Conservation (phyloP, 352 stramenopile species). For the Plasmopara muralis region DNA sequence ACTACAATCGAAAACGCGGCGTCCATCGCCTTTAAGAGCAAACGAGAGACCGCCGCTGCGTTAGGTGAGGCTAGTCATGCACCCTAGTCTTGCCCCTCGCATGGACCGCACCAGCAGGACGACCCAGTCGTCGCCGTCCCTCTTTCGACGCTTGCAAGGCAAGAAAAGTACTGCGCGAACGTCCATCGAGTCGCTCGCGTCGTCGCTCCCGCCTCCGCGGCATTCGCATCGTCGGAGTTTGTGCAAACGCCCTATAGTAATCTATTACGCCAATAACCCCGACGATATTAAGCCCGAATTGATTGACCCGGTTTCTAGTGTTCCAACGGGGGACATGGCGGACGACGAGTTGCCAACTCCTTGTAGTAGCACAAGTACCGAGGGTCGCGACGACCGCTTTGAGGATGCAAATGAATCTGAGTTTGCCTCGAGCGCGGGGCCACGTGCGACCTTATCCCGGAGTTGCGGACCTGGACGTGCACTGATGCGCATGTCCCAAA, state of each 20-base stretch:
- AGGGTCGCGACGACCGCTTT: constrained; percentile 11
- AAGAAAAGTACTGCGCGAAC: neutral
- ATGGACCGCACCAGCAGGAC: too few relatives aligned
- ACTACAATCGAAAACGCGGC: too few relatives aligned
- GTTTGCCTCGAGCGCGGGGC: constrained; percentile 26
- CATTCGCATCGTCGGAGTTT: constrained; percentile 16
- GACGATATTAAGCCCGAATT: too few relatives aligned
- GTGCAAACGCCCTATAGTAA: constrained; percentile 26
- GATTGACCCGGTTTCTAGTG: too few relatives aligned
- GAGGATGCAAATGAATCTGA: constrained; percentile 16
- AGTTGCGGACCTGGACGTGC: constrained; percentile 10
- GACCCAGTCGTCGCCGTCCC: neutral
- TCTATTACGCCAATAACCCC: constrained; percentile 26
- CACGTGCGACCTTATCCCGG: constrained; percentile 10
- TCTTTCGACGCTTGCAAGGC: constrained; percentile 5
- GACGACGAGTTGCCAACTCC: constrained; percentile 20
- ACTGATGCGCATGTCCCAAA: constrained; percentile 21
- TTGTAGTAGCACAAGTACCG: too few relatives aligned
- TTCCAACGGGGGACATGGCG: too few relatives aligned
- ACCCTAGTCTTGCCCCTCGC: too few relatives aligned
- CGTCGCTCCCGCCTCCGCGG: constrained; percentile 22
- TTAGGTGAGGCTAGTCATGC: too few relatives aligned
- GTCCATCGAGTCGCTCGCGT: constrained; percentile 9
- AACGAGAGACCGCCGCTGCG: too few relatives aligned
- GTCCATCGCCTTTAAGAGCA: too few relatives aligned